A percentile compares a stretch with the other conserved stretches of the same genome.
Conservation (phyloP, 2,329 filamentous ascomycete genomes). For the Alternaria arborescens region DNA sequence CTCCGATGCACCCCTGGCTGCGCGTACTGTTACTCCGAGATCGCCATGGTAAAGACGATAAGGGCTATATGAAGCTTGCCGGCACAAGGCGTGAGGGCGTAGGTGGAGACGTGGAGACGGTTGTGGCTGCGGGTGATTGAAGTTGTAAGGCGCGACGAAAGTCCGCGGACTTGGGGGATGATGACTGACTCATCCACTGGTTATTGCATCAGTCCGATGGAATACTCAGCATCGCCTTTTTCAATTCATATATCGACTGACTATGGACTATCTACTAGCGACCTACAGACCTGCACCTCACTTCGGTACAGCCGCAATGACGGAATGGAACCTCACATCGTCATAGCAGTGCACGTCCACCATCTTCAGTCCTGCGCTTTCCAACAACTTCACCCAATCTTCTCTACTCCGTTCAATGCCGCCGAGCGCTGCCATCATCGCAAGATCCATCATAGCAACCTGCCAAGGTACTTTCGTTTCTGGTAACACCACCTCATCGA, state of each 20-base stretch:
- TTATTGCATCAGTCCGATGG: background rate
- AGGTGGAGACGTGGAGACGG: background rate
- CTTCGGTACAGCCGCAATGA: constrained; percentile 27
- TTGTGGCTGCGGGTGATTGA: background rate
- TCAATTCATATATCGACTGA: background rate
- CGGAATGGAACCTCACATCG: constrained; percentile 29
- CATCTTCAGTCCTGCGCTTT: constrained; percentile 35
- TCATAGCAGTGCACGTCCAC: constrained; percentile 38
- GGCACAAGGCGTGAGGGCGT: background rate
- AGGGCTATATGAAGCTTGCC: background rate
- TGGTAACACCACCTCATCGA: constrained; percentile 45
- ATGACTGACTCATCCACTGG: background rate
- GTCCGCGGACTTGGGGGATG: constrained; percentile 4
- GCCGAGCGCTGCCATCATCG: constrained; percentile 36
- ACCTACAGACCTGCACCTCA: background rate
- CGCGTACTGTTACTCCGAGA: background rate
- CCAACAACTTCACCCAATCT: constrained; percentile 33
- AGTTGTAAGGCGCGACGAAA: background rate
- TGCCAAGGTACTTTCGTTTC: constrained; percentile 42
- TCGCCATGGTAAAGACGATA: background rate
- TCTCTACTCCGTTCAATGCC: constrained; percentile 36
- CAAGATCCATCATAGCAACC: constrained; percentile 39
- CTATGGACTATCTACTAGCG: background rate
- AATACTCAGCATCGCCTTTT: background rate
- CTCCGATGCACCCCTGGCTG: background rate